Percentiles rank a stretch among this genome's conserved stretches.
These are phyloP conservation scores for Nicotiana sylvestris DNA, from an alignment of 257 asterid species.

Conservation along the genomic window DNA sequence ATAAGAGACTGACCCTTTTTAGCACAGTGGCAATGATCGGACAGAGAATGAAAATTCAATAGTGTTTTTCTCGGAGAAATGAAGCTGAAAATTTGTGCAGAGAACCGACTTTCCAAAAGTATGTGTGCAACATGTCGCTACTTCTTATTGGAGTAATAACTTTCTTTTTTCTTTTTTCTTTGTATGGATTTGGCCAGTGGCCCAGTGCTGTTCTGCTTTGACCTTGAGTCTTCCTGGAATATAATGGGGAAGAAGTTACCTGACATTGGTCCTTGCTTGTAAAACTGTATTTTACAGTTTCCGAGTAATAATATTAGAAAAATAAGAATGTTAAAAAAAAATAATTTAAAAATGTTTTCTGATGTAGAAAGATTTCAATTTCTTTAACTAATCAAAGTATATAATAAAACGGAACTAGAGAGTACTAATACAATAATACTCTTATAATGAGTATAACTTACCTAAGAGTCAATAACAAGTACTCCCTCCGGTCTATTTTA, in stretches of 20 bases:
- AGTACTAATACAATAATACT: too few species aligned
- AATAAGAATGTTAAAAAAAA: too few species aligned
- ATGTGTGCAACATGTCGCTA: slow-evolving; percentile 2
- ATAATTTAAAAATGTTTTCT: too few species aligned
- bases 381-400: too few species aligned
- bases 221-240: neutral
- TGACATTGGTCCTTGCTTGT: neutral
- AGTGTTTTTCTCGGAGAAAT: neutral
- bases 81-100: slow-evolving; percentile 7
- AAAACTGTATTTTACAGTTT: neutral
- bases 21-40: neutral
- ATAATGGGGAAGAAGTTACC: neutral
- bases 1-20: neutral
- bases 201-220: neutral
- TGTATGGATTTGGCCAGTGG: neutral
- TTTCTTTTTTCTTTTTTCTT: neutral
- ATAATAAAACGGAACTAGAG: too few species aligned
- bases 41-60: neutral
- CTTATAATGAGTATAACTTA: too few species aligned
- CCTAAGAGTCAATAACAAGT: too few species aligned
- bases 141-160: neutral
- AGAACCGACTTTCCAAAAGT: slow-evolving; percentile 10
- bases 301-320: neutral
- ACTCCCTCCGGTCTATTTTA: too few species aligned
- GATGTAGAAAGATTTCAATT: too few species aligned